A percentile compares a stretch with the other conserved stretches of the same genome.
Evolutionary conservation across 805 yeast genomes (phyloP).

Genomic region (Teunomyces atbi): DNA sequence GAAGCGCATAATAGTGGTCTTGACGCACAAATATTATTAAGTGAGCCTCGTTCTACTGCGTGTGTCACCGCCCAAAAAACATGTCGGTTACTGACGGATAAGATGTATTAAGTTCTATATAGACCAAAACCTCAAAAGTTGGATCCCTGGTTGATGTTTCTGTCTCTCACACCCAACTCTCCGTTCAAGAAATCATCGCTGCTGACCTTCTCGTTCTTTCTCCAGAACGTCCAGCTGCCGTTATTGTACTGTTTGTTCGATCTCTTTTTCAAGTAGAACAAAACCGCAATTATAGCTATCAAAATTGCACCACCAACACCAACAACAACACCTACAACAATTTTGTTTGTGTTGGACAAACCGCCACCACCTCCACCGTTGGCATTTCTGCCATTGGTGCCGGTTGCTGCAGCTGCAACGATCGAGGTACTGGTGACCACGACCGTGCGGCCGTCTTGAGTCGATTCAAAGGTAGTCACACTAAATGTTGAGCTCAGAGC

Average conservation of each 20-base stretch:
- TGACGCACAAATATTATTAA: background rate
- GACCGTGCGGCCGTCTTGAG: conserved; percentile 36
- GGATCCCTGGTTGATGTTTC: conserved; percentile 47
- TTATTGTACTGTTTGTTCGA: conserved; percentile 23
- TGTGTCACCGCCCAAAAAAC: background rate
- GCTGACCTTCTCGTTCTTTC: conserved; percentile 42
- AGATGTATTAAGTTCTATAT: background rate
- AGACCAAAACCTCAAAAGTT: conserved; percentile 27
- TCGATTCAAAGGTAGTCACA: conserved; percentile 30
- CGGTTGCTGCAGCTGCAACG: conserved; percentile 19
- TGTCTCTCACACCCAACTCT: conserved; percentile 47
- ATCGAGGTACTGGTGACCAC: conserved; percentile 40
- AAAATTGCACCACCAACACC: conserved; percentile 46
- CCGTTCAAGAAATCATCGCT: conserved; percentile 43
- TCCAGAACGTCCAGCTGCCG: conserved; percentile 49
- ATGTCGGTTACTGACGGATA: background rate
- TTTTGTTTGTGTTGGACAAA: conserved; percentile 40
- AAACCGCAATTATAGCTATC: conserved; percentile 31
- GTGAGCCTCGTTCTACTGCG: background rate
- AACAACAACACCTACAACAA: conserved; percentile 48
- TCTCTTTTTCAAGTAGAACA: conserved; percentile 37
- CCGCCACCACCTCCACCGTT: conserved; percentile 26
- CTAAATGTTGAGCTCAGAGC: background rate
- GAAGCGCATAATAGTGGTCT: too few species aligned
- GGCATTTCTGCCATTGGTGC: conserved; percentile 12